Evolutionary conservation across 306 rosid genomes (phyloP).

Genomic region (Psophocarpus tetragonolobus): DNA sequence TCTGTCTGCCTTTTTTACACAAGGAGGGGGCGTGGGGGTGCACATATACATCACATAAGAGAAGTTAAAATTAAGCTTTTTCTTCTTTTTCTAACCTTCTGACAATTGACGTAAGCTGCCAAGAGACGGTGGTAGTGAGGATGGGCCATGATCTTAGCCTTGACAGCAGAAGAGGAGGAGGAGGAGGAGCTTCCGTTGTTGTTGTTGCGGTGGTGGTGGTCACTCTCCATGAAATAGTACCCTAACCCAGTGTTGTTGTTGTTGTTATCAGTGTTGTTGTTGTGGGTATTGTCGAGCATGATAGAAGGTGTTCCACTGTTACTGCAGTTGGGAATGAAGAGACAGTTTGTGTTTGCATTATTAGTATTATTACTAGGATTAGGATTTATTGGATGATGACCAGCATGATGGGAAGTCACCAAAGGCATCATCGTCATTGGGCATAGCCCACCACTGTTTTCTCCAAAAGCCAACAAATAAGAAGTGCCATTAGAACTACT

Average conservation of each 20-base stretch:
- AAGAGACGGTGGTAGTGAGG: conserved; percentile 96
- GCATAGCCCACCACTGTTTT: conserved; percentile 59
- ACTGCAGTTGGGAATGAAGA: conserved; percentile 41
- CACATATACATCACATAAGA: background rate
- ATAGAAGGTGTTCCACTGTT: conserved; percentile 40
- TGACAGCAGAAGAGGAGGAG: conserved; percentile 51
- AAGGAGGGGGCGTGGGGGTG: background rate
- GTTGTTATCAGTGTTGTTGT: conserved; percentile 23
- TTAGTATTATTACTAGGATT: conserved; percentile 18
- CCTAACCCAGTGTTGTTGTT: conserved; percentile 35
- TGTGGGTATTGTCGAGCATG: conserved; percentile 32
- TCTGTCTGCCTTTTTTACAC: background rate
- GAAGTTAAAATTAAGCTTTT: conserved; percentile 17
- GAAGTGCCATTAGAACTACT: conserved; percentile 41
- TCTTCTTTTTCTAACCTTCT: conserved; percentile 60
- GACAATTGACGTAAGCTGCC: conserved; percentile 86
- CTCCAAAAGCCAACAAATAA: conserved; percentile 70
- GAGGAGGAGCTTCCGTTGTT: conserved; percentile 44
- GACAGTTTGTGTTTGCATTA: conserved; percentile 40
- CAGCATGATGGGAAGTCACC: conserved; percentile 53
- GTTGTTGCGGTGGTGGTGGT: conserved; percentile 34
- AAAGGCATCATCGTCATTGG: conserved; percentile 84
- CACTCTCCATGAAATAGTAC: conserved; percentile 69
- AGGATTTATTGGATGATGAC: conserved; percentile 43
- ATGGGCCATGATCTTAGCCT: conserved; percentile 95